Evolutionary conservation across 306 rosid species (phyloP).

Genomic region (Betula pendula): DNA sequence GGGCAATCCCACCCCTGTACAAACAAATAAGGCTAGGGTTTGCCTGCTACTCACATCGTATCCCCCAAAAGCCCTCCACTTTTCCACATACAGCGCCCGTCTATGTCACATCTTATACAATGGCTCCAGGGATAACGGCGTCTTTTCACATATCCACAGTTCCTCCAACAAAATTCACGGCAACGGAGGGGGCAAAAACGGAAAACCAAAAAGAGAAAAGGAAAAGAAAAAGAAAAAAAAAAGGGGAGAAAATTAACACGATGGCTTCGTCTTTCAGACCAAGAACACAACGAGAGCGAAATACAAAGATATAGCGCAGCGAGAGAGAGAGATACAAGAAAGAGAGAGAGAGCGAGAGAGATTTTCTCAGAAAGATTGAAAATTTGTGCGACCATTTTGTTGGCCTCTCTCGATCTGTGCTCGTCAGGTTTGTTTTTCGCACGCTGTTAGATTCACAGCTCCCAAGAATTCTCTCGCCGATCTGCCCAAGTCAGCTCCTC

Average conservation of each 20-base stretch:
- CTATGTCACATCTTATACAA: not conserved
- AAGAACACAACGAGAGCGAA: slow-evolving; percentile 53
- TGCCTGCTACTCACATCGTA: too few species aligned
- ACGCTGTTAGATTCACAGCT: slow-evolving; percentile 42
- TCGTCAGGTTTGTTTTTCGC: slow-evolving; percentile 28
- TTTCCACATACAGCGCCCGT: not conserved
- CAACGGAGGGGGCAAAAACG: slow-evolving; percentile 29
- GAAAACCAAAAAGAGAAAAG: not conserved
- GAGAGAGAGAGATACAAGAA: slow-evolving; percentile 22
- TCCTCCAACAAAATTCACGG: not conserved
- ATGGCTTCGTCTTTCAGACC: slow-evolving; percentile 55
- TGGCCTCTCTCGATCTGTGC: slow-evolving; percentile 52
- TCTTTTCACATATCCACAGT: not conserved
- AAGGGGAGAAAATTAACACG: slow-evolving; percentile 14
- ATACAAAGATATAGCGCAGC: slow-evolving; percentile 11
- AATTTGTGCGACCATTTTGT: slow-evolving; percentile 14
- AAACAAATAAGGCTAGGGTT: not conserved
- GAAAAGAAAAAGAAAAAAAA: too few species aligned
- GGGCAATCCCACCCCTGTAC: not conserved
- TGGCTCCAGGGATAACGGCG: slow-evolving; percentile 7
- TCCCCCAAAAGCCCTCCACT: too few species aligned
- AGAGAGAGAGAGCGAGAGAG: slow-evolving; percentile 6
- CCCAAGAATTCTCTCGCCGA: slow-evolving; percentile 44
- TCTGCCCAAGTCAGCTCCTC: slow-evolving; percentile 47
- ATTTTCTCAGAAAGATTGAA: slow-evolving; percentile 15